Conservation (phyloP, 768 basidiomycete species). For the Leucosporidium yakuticum region DNA sequence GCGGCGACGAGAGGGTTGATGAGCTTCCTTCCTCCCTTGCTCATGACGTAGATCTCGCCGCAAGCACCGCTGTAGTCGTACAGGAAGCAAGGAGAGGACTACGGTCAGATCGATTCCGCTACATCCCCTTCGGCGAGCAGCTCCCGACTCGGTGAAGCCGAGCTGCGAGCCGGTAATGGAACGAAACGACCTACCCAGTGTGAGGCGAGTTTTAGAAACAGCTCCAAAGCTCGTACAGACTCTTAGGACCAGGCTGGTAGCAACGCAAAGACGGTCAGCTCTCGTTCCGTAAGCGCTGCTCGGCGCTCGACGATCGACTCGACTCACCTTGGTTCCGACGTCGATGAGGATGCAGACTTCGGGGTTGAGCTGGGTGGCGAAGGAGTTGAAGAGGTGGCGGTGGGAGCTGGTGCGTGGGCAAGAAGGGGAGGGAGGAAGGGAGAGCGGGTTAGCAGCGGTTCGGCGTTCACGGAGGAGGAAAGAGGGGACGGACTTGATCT, state of each 20-base stretch:
- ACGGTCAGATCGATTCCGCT: no score
- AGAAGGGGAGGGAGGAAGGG: no score
- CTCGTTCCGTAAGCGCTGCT: constrained; percentile 57
- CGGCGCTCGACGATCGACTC: constrained; percentile 65
- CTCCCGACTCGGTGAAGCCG: no score
- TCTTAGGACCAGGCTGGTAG: constrained; percentile 95
- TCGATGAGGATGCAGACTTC: constrained; percentile 87
- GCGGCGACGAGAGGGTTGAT: constrained; percentile 86
- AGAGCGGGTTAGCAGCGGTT: no score
- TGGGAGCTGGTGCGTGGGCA: no score
- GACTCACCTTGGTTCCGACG: constrained; percentile 68
- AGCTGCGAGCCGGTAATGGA: no score
- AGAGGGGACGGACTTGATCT: constrained; percentile 58
- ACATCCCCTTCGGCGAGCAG: no score
- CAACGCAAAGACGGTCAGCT: constrained; percentile 70
- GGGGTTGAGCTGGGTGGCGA: constrained; percentile 56
- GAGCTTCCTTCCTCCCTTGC: constrained; percentile 67
- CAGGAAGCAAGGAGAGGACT: no score
- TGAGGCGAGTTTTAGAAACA: constrained; percentile 52
- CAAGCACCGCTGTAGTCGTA: constrained; percentile 61
- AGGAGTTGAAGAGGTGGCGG: constrained; percentile 69
- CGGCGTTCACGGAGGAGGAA: neutral
- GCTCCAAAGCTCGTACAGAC: constrained; percentile 92
- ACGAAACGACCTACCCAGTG: no score
- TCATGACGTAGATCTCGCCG: constrained; percentile 69